Percentiles rank a stretch among this genome's conserved stretches.
These are phyloP conservation scores for Fagopyrum tataricum DNA, from an alignment of 148 eudicot species.

Conservation along the genomic window DNA sequence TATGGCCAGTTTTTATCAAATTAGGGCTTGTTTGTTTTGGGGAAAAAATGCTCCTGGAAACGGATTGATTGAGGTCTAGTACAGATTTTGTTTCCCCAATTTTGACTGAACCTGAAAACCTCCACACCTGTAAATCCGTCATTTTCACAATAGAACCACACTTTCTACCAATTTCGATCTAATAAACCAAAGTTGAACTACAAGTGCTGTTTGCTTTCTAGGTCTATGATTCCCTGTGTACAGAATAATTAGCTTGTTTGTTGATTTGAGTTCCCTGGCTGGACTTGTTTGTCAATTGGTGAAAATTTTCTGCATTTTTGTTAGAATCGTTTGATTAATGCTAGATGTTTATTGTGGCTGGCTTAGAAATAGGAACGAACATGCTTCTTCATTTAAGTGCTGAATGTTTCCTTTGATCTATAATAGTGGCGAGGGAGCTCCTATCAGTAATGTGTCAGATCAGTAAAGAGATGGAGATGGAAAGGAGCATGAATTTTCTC, in stretches of 20 bases:
- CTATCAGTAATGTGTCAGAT: not conserved
- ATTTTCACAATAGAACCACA: no score
- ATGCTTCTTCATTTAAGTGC: not conserved
- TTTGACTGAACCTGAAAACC: no score
- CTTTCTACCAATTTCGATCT: no score
- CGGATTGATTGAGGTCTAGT: no score
- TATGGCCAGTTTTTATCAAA: no score
- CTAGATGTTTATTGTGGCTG: not conserved
- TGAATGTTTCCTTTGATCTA: not conserved
- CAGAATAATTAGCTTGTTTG: not conserved
- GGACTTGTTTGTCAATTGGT: not conserved
- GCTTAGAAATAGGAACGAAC: not conserved
- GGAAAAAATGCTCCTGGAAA: no score
- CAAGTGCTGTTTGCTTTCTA: not conserved
- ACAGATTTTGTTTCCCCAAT: no score
- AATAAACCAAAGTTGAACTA: no score
- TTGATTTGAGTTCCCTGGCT: not conserved
- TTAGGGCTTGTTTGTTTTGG: no score
- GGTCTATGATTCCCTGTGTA: not conserved
- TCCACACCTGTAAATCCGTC: no score
- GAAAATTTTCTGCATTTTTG: not conserved
- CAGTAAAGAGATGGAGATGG: not conserved
- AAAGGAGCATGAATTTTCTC: not conserved
- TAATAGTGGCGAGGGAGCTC: not conserved
- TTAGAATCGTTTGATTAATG: not conserved